Conservation (phyloP, 495 filamentous ascomycete genomes). For the Astrothelium subdiscretum region DNA sequence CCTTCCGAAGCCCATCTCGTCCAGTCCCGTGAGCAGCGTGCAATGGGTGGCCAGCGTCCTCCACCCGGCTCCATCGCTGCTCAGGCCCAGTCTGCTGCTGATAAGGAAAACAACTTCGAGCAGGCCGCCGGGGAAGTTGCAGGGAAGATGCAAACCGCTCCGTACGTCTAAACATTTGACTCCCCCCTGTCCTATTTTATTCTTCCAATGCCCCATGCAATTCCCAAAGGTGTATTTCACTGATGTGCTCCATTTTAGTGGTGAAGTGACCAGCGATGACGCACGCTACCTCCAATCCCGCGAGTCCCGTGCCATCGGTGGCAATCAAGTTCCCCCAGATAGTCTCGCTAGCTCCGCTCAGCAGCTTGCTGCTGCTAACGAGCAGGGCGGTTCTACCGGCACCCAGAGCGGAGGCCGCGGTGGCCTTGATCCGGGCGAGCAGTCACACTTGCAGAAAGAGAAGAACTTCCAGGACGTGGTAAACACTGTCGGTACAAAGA, state of each 20-base stretch:
- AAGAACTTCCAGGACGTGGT: slow-evolving; percentile 21
- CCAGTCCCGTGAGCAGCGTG: not conserved
- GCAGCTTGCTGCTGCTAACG: slow-evolving; percentile 10
- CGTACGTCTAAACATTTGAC: not conserved
- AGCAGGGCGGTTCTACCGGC: not conserved
- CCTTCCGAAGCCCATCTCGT: not conserved
- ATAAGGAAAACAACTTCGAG: slow-evolving; percentile 14
- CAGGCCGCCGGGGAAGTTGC: slow-evolving; percentile 8
- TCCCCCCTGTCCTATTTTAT: not conserved
- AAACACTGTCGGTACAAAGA: slow-evolving; percentile 17
- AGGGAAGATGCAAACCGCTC: slow-evolving; percentile 13
- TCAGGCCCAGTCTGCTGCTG: slow-evolving; percentile 24
- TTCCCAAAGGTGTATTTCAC: not conserved
- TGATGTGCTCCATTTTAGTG: not conserved
- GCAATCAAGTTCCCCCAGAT: slow-evolving; percentile 5
- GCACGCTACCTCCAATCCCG: slow-evolving; percentile 14
- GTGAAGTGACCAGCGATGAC: not conserved
- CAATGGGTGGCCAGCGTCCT: slow-evolving; percentile 9
- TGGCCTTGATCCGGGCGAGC: slow-evolving; percentile 9
- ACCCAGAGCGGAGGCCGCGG: no score
- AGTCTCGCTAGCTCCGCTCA: slow-evolving; percentile 10
- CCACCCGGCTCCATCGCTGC: slow-evolving; percentile 24
- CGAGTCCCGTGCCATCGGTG: slow-evolving; percentile 9
- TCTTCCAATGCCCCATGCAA: no score
- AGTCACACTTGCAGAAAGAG: slow-evolving; percentile 22